These are phyloP conservation scores for Sporothrix curviconia DNA, from an alignment of 2,329 filamentous ascomycete species.

Conservation along the genomic window DNA sequence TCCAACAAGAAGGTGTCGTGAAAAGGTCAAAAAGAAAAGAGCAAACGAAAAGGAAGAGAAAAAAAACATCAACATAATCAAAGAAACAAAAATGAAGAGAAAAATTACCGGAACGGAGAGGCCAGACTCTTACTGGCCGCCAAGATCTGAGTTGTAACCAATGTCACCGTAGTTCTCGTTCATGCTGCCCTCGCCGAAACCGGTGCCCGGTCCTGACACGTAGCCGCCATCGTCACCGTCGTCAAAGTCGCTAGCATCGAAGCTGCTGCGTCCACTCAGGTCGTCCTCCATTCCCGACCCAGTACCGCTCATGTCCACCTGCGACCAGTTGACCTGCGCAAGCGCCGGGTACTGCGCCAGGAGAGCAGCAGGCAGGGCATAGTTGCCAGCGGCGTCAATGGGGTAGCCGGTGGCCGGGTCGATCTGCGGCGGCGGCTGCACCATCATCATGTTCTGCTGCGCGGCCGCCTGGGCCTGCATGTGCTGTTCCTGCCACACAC, in stretches of 20 bases:
- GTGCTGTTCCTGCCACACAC: constrained; percentile 65
- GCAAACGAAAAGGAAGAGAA: neutral
- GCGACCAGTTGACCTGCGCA: constrained; percentile 80
- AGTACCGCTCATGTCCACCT: constrained; percentile 57
- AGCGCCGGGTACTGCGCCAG: constrained; percentile 88
- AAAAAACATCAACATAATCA: neutral
- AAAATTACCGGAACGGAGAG: too few species aligned
- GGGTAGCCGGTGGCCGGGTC: constrained; percentile 54
- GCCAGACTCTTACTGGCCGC: constrained; percentile 28
- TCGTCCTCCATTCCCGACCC: constrained; percentile 69
- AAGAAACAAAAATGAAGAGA: neutral
- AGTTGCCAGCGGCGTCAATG: constrained; percentile 51
- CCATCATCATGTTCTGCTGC: constrained; percentile 55
- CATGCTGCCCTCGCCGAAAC: constrained; percentile 52
- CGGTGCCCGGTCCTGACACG: constrained; percentile 55
- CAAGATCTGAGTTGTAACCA: constrained; percentile 48
- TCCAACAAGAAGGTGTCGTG: constrained; percentile 5
- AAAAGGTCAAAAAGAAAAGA: neutral
- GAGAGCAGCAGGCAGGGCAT: constrained; percentile 76
- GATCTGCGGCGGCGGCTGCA: constrained; percentile 43
- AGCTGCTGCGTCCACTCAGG: constrained; percentile 71
- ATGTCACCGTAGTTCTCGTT: constrained; percentile 49
- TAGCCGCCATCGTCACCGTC: constrained; percentile 67
- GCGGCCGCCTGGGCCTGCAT: constrained; percentile 46
- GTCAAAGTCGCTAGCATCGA: constrained; percentile 73